Evolutionary conservation across 805 yeast genomes (phyloP).

Genomic region (Pichia membranifaciens): DNA sequence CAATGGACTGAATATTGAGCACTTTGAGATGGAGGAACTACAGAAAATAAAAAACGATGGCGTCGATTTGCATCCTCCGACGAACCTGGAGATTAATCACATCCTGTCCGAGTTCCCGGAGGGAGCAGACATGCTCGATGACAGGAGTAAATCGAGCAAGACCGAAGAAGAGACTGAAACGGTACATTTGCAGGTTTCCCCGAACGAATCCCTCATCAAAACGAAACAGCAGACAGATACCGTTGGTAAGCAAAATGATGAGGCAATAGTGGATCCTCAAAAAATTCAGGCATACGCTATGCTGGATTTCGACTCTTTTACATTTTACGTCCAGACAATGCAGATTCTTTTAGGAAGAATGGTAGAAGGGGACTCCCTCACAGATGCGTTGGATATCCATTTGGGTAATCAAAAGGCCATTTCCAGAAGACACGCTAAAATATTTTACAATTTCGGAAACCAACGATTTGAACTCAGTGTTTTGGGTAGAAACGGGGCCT

Average conservation of each 20-base stretch:
- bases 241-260: background rate
- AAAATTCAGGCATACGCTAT: slow-evolving; percentile 60
- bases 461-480: slow-evolving; percentile 90
- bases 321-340: slow-evolving; percentile 93
- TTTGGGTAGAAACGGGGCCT: slow-evolving; percentile 93
- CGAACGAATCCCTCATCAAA: background rate
- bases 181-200: slow-evolving; percentile 7
- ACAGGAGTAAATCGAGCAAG: background rate
- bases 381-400: slow-evolving; percentile 81
- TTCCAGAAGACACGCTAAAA: slow-evolving; percentile 90
- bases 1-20: background rate
- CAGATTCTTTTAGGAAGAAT: slow-evolving; percentile 92
- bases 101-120: slow-evolving; percentile 7
- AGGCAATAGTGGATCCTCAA: slow-evolving; percentile 11
- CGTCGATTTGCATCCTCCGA: background rate
- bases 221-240: background rate
- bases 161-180: slow-evolving; percentile 12
- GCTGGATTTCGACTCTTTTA: slow-evolving; percentile 85
- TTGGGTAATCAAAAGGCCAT: slow-evolving; percentile 89
- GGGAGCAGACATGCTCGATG: background rate
- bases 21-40: background rate
- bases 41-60: background rate
- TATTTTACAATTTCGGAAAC: slow-evolving; percentile 93
- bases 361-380: slow-evolving; percentile 54
- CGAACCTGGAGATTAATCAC: slow-evolving; percentile 7